Base-by-base conservation (phyloP, 441 rosid species). In the Populus hybrid region DNA sequence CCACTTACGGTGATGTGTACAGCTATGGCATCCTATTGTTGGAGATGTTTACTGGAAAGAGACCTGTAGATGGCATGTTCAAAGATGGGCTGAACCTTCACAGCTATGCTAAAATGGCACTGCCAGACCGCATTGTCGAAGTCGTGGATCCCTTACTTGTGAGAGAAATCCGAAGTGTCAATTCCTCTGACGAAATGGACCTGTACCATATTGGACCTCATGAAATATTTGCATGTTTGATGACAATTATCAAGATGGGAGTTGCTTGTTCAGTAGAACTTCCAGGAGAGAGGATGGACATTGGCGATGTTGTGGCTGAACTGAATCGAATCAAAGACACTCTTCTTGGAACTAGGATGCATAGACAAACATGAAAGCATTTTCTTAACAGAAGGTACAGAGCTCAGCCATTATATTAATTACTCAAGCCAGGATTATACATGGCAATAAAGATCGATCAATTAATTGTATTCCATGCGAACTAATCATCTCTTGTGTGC, bases 201-300 rank as follows among this genome's bases (percentile, higher is more conserved):
- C 3, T 28, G 30, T 28, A 35, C 38, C 38, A 16, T 14, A 14
- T 57, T 16, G 64, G 10, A 57, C 2, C 21, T 14, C 6, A 16
- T 0, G 10, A 57, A 57, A 14, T 5, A 6, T 5, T 57, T 3
- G 35, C 64, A 53, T 35, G 28, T 21, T 6, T 74, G 77, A 16
- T 12, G 9, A 20, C 70, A 8, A 28, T 64, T 64, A n/a, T 74
- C 1, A 21, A 21, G 53, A 38, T 65, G 21, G 71, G 70, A 65
- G 30, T 74, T 10, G 10, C 9, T n/a, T 74, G 77, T 24, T 74
- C 77, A 1, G 70, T n/a, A 7, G 77, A 64, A 21, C 32, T 38
- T 11, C 70, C 77, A 9, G 8, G 26, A 23, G 59, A 64, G 14
- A 23, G 77, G 30, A 65, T 35, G 50, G 77, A 38, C 12, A 61